Conservation (phyloP, 495 filamentous ascomycete genomes). For the Penicillium coffeae region DNA sequence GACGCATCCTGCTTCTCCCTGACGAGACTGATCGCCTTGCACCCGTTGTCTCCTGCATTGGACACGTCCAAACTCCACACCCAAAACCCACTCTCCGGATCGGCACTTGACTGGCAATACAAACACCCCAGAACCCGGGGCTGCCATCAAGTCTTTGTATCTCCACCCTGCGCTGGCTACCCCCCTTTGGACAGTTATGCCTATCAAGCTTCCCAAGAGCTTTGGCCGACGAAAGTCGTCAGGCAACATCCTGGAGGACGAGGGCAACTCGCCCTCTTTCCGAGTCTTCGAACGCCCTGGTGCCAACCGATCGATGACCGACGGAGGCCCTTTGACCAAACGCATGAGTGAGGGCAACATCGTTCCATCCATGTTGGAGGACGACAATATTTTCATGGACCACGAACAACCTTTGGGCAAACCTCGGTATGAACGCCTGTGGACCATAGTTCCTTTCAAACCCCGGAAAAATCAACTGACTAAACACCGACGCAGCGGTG, state of each 20-base stretch:
- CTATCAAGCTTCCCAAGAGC: slow-evolving; percentile 64
- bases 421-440: slow-evolving; percentile 37
- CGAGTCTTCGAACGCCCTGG: slow-evolving; percentile 58
- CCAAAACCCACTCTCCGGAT: not conserved
- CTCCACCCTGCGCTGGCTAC: too few species aligned
- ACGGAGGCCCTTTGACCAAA: slow-evolving; percentile 40
- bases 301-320: slow-evolving; percentile 45
- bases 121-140: not conserved
- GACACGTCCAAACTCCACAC: slow-evolving; percentile 20
- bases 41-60: slow-evolving; percentile 10
- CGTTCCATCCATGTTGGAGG: slow-evolving; percentile 47
- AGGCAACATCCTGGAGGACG: slow-evolving; percentile 59
- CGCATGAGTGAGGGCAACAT: slow-evolving; percentile 36
- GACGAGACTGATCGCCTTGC: slow-evolving; percentile 18
- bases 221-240: slow-evolving; percentile 66
- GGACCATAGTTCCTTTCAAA: slow-evolving; percentile 10
- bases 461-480: slow-evolving; percentile 31
- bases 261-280: slow-evolving; percentile 50
- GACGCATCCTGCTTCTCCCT: not conserved
- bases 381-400: slow-evolving; percentile 43
- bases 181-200: slow-evolving; percentile 54
- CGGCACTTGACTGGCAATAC: slow-evolving; percentile 13
- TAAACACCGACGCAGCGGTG: slow-evolving; percentile 54
- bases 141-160: not conserved
- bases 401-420: slow-evolving; percentile 31